phyloP scores from a whole-genome alignment of 441 rosid genomes.

The Erodium moschatum region DNA sequence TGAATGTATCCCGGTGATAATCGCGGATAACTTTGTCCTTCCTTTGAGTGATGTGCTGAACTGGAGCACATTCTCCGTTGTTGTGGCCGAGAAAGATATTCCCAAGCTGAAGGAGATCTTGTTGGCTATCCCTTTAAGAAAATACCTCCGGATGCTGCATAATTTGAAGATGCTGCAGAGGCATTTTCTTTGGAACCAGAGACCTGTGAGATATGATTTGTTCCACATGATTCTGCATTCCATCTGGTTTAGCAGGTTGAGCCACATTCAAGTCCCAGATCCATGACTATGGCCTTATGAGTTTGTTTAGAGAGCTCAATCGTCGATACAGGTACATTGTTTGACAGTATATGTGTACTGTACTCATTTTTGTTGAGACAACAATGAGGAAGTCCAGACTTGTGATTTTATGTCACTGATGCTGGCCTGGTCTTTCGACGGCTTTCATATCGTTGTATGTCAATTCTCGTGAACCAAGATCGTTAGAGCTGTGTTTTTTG shows the following conservation, averaged over 20 bases:
- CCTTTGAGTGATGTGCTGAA: constrained; percentile 62
- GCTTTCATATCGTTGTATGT: no score
- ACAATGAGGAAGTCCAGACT: no score
- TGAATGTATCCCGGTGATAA: constrained; percentile 74
- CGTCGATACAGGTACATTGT: no score
- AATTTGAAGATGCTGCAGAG: constrained; percentile 75
- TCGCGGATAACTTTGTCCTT: constrained; percentile 73
- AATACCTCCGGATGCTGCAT: constrained; percentile 47
- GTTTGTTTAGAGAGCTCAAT: no score
- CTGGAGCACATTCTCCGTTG: constrained; percentile 69
- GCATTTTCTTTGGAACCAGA: constrained; percentile 77
- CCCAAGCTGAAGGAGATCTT: constrained; percentile 71
- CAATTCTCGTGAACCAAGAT: no score
- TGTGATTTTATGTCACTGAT: no score
- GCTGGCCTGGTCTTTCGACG: no score
- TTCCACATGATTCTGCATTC: constrained; percentile 90
- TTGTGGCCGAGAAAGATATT: constrained; percentile 64
- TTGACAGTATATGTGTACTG: no score
- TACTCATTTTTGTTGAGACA: no score
- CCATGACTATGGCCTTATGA: neutral
- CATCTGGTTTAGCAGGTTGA: constrained; percentile 62
- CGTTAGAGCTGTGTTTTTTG: no score
- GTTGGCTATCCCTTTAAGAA: constrained; percentile 48
- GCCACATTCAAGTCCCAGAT: constrained; percentile 37
- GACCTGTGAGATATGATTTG: constrained; percentile 61